phyloP scores from a whole-genome alignment of 192 early-diverging fungal species.

The Coemansia sp. region DNA sequence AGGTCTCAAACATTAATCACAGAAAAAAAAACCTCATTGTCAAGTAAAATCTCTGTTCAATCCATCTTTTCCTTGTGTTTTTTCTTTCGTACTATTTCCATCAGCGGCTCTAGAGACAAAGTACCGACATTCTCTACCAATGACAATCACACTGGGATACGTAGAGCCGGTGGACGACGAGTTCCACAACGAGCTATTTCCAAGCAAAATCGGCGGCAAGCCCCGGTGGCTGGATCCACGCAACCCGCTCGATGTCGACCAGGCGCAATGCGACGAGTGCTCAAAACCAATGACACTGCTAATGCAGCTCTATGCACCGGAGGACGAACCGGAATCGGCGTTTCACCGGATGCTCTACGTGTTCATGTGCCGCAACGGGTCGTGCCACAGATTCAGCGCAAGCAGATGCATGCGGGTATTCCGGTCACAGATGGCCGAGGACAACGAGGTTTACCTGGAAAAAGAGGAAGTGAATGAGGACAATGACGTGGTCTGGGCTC shows the following conservation, averaged over 20 bases:
- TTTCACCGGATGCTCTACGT: constrained; percentile 91
- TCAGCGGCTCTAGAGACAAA: too few species aligned
- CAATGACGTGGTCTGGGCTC: constrained; percentile 33
- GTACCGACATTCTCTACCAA: not conserved
- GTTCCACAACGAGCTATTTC: constrained; percentile 64
- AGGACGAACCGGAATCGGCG: constrained; percentile 81
- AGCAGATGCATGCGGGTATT: constrained; percentile 78
- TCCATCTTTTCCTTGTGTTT: too few species aligned
- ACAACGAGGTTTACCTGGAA: constrained; percentile 64
- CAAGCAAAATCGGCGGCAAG: constrained; percentile 84
- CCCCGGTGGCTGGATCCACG: constrained; percentile 84
- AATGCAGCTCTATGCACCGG: constrained; percentile 89
- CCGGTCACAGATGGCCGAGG: constrained; percentile 74
- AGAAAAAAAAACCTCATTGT: not conserved
- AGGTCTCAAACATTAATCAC: not conserved
- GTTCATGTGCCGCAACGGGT: constrained; percentile 87
- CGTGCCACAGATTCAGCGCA: constrained; percentile 68
- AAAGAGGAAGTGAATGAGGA: constrained; percentile 38
- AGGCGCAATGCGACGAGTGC: constrained; percentile 72
- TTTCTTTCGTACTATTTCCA: too few species aligned
- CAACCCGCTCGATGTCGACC: constrained; percentile 59
- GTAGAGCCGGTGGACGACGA: constrained; percentile 67
- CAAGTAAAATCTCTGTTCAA: too few species aligned
- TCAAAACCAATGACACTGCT: constrained; percentile 72
- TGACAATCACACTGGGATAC: constrained; percentile 65